Base-by-base conservation (phyloP, 192 early-diverging fungal species). In the Allomyces macrogynus region DNA sequence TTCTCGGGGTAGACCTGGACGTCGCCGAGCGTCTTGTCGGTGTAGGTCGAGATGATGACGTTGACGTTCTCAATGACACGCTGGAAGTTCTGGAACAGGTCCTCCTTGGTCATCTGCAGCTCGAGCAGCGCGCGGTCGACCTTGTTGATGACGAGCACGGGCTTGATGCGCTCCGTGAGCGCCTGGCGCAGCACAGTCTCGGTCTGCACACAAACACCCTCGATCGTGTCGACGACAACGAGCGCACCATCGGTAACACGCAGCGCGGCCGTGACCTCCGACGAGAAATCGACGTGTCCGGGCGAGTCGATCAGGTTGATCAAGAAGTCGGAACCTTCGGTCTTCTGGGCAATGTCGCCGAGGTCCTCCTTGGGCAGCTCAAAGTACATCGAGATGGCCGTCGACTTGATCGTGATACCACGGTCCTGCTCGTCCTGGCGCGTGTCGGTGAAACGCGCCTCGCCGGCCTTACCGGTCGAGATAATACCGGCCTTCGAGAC, bases 341-440 rank as follows among this genome's bases (percentile, higher is more conserved):
- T 81, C 81, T 89, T 89, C 75, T 90, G 86, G 77, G 89, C 87
- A 73, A 97, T 79, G 70, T 94, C 92, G 40, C 63, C 64, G 60
- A 98, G 75, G 74, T 93, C 90, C 64, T 91, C 90, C 23, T 75
- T 76, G 63, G 74, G 69, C 81, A 96, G 87, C 80, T 91, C 87
- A 76, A 98, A 96, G 87, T 85, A 94, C 88, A 98, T 88, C 64
- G 92, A 93, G 76, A 98, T 98, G 70, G 95, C 92, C 63, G 93
- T 98, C 62, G 95, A 95, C 87, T 96, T 96, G 87, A 98, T 98
- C 78, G 93, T 98, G 72, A 99, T 97, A 86, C 95, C 89, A 84
- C 95, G 93, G 66, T 97, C 93, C 81, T 95, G 90, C 77, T 99
- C 95, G 76, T 95, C 92, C 68, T 81, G 79, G 76, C 93, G 89